Evolutionary conservation across 768 basidiomycete species (phyloP), one percentile per base, ranked within the genome.

Genomic region (Podaxis mareebaensis): DNA sequence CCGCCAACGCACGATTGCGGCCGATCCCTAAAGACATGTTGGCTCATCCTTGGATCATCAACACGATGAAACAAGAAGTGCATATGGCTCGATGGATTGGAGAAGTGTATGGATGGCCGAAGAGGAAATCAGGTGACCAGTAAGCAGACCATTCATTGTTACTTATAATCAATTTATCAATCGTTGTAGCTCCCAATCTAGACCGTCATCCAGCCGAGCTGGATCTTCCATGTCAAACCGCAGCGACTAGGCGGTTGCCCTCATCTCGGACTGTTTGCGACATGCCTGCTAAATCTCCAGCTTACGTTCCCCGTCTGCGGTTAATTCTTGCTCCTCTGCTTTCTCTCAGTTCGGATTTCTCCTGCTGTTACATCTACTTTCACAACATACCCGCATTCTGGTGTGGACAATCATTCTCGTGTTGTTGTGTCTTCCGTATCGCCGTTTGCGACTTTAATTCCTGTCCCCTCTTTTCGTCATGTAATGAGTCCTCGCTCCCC

Each of bases 41-140:
- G 57, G 74, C 77, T 48, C 95, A 97, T 73, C 88, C 89, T 8
- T 97, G 94, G 92, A 88, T 97, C 64, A 75, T 82, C 58, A 79
- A 80, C 61, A 81, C 85, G 58, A 92, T 93, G 85, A 87, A 86
- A 73, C 85, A 89, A 72, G 92, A 94, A 67, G 88, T 92, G 42
- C 87, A 92, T 64, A 96, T 96, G 92, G 90, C 87, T 6, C 86
- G 85, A 70, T 96, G 93, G 93, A 89, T 95, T 63, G 82, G 88
- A 66, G 83, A 91, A 71, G 89, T 95, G 46, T 94, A 91, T 91
- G 86, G 83, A 63, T 93, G 91, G 91, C 81, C 82, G 58, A 82
- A 80, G 74, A 73, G 70, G 64, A 78, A 79, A 74, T 75, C 80
- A 66, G 77, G 76, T 67, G 80, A 84, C 68, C 75, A 77, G 83